Conservation (phyloP, 371 early-diverging fungal species). For the Mucor indicus region DNA sequence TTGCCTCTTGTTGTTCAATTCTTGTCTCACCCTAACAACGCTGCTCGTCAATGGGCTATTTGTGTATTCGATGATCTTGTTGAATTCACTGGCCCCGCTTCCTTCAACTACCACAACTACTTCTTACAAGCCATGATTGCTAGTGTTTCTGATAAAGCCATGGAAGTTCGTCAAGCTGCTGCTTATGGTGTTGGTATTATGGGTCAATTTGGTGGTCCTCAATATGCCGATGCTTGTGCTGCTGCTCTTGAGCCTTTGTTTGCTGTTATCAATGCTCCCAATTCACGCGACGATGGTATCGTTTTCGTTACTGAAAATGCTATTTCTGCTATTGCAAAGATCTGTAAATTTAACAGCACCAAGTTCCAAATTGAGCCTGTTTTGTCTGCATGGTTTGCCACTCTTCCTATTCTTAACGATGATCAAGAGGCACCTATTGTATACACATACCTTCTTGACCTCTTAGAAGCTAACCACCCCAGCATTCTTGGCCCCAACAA, state of each 20-base stretch:
- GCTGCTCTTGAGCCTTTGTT: conserved; percentile 65
- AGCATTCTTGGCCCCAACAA: conserved; percentile 62
- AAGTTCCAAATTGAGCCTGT: conserved; percentile 65
- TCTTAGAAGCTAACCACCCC: conserved; percentile 66
- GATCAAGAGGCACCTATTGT: conserved; percentile 79
- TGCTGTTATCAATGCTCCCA: conserved; percentile 60
- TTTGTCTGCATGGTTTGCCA: conserved; percentile 71
- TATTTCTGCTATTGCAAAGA: conserved; percentile 86
- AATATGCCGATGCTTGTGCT: conserved; percentile 67
- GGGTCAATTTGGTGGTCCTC: conserved; percentile 81
- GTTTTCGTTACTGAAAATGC: conserved; percentile 88
- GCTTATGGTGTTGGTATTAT: conserved; percentile 90
- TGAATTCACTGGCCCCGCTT: conserved; percentile 82
- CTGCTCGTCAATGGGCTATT: conserved; percentile 86
- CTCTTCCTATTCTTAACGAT: conserved; percentile 84
- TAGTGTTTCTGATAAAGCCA: conserved; percentile 59
- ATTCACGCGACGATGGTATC: conserved; percentile 69
- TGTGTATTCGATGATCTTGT: conserved; percentile 89
- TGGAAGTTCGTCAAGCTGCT: conserved; percentile 88
- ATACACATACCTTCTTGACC: conserved; percentile 75
- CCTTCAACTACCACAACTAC: conserved; percentile 67
- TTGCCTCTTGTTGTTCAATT: conserved; percentile 66
- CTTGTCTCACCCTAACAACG: conserved; percentile 60
- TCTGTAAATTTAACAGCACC: conserved; percentile 62
- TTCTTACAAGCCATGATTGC: conserved; percentile 70